Evolutionary conservation across 31 red algal species (phyloP), one percentile per base, ranked within the genome.

Genomic region (Asparagopsis taxiformis): DNA sequence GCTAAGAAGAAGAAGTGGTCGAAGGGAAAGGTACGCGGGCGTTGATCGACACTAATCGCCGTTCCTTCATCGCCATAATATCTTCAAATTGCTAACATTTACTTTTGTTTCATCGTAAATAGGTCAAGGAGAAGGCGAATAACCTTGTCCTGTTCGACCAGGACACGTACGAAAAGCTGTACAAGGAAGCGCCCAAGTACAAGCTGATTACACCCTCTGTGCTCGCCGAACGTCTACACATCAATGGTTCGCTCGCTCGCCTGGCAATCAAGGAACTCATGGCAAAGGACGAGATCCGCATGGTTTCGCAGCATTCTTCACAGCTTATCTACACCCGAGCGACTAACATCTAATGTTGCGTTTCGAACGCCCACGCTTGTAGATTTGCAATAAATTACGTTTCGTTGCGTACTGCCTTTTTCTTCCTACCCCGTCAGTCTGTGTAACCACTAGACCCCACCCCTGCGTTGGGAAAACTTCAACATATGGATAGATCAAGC

Each of bases 1-100:
- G 89, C 74, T 3, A 93, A 93, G 73, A 93, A 93, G 66, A 93
- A 93, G 77, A 98, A 98, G 94, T 98, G 94, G 94, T 98, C 94
- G 25, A 98, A 98, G 94, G 94, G 94, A 79, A 98, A 98, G 85
- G 89, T 93, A 74, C 50, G 86, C 55, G 43, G 53, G 31, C 8
- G 4, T 28, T 1, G n/a, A n/a, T n/a, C n/a, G n/a, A n/a, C n/a
- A n/a, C n/a, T n/a, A n/a, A n/a, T n/a, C n/a, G n/a, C n/a, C n/a
- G n/a, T n/a, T n/a, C n/a, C n/a, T n/a, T n/a, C n/a, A n/a, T n/a
- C n/a, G n/a, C n/a, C n/a, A n/a, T n/a, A n/a, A n/a, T n/a, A n/a
- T n/a, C n/a, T n/a, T n/a, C n/a, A n/a, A n/a, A n/a, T n/a, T n/a
- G n/a, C n/a, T n/a, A n/a, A n/a, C n/a, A n/a, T n/a, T n/a, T n/a